Conservation (phyloP, 176 grass and related monocot genomes). For the Avena sativa region DNA sequence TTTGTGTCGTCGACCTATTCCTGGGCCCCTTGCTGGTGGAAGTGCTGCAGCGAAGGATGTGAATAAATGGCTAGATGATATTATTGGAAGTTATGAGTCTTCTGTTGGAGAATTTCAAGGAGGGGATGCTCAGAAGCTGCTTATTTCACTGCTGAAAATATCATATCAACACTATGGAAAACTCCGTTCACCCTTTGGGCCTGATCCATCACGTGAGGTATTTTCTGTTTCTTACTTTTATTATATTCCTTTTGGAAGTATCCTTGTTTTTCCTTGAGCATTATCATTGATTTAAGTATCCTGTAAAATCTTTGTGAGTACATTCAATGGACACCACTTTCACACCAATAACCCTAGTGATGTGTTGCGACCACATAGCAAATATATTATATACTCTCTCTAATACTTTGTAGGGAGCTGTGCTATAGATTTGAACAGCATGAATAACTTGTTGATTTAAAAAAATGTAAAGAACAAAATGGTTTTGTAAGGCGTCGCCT, state of each 20-base stretch:
- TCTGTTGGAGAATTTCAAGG: constrained; percentile 60
- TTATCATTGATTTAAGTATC: background rate
- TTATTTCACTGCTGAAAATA: constrained; percentile 87
- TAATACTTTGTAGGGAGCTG: background rate
- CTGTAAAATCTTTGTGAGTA: background rate
- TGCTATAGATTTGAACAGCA: background rate
- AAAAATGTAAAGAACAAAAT: background rate
- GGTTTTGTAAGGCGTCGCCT: no score
- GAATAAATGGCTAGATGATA: constrained; percentile 96
- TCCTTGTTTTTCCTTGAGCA: background rate
- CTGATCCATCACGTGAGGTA: constrained; percentile 83
- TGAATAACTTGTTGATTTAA: background rate
- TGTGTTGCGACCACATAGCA: background rate
- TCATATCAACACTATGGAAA: constrained; percentile 92
- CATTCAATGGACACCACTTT: background rate
- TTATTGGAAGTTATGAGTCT: constrained; percentile 57
- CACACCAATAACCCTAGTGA: background rate
- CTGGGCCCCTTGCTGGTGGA: constrained; percentile 90
- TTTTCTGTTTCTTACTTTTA: constrained; percentile 17
- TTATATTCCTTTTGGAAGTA: background rate
- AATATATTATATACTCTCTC: constrained; percentile 6
- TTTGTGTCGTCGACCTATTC: constrained; percentile 69
- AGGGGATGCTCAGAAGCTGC: constrained; percentile 70
- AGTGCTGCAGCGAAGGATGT: constrained; percentile 84
- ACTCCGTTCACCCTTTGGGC: constrained; percentile 92